Conservation (phyloP, 192 early-diverging fungal species). For the Coemansia brasiliensis region DNA sequence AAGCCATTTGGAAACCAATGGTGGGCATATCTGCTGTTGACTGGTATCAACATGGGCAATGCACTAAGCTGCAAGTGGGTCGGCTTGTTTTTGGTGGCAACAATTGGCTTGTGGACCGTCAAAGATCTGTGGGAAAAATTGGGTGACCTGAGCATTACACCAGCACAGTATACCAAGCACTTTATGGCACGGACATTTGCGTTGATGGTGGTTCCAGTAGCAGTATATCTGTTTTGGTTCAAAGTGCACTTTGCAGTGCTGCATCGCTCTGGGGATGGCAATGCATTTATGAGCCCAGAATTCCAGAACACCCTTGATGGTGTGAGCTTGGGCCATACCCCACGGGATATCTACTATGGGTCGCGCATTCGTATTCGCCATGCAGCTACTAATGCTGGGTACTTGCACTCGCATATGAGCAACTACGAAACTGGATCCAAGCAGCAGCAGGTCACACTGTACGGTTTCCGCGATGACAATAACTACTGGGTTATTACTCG, state of each 20-base stretch:
- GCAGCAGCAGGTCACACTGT: constrained; percentile 81
- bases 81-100: constrained; percentile 84
- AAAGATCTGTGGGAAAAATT: constrained; percentile 85
- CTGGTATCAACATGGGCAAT: constrained; percentile 77
- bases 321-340: constrained; percentile 47
- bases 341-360: constrained; percentile 55
- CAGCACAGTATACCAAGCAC: constrained; percentile 60
- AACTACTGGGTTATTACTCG: constrained; percentile 71
- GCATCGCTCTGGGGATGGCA: constrained; percentile 79
- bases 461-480: constrained; percentile 82
- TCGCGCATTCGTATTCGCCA: constrained; percentile 50
- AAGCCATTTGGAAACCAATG: constrained; percentile 58
- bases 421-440: constrained; percentile 64
- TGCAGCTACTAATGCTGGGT: constrained; percentile 51
- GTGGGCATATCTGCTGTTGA: constrained; percentile 85
- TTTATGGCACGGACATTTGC: constrained; percentile 81
- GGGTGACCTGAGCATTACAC: constrained; percentile 65
- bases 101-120: constrained; percentile 80
- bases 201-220: constrained; percentile 77
- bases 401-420: constrained; percentile 65
- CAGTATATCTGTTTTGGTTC: constrained; percentile 83
- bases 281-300: constrained; percentile 85
- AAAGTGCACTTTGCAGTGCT: constrained; percentile 87
- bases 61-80: constrained; percentile 89
- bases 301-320: constrained; percentile 85